Evolutionary conservation across 352 stramenopile species (phyloP).

Genomic region (Pythium angustatum): DNA sequence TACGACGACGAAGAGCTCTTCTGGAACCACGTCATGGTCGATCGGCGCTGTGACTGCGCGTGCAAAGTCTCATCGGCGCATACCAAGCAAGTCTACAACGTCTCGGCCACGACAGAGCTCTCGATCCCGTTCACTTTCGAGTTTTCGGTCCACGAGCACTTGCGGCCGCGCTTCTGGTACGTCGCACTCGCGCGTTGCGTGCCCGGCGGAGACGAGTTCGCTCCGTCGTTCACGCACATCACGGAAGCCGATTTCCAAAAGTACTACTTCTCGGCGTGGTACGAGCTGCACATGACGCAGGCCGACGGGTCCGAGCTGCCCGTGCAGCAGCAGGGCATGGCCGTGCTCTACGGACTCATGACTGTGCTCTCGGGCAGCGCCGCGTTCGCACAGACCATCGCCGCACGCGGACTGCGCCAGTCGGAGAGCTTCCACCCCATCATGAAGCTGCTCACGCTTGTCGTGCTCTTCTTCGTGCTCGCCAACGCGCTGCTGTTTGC

Average conservation of each 20-base stretch:
- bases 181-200: conserved; percentile 73
- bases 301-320: conserved; percentile 60
- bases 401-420: conserved; percentile 43
- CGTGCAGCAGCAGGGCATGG: conserved; percentile 64
- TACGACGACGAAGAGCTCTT: conserved; percentile 82
- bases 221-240: conserved; percentile 66
- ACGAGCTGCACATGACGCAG: conserved; percentile 78
- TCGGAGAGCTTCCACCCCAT: conserved; percentile 82
- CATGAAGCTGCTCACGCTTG: conserved; percentile 64
- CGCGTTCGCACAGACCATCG: conserved; percentile 42
- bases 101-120: conserved; percentile 47
- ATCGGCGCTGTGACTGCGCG: conserved; percentile 58
- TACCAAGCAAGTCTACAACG: conserved; percentile 71
- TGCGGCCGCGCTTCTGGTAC: conserved; percentile 74
- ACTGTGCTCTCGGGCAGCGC: conserved; percentile 39
- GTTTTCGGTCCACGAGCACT: conserved; percentile 63
- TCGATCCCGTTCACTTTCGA: conserved; percentile 58
- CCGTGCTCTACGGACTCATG: conserved; percentile 54
- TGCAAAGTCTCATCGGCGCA: conserved; percentile 74
- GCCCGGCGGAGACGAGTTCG: conserved; percentile 56
- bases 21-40: conserved; percentile 74
- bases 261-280: conserved; percentile 84
- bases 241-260: conserved; percentile 67
- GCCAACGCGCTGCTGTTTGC: conserved; percentile 57
- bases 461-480: conserved; percentile 66